Base-by-base conservation (phyloP, 169 alveolate genomes). In the Blepharisma undulans region DNA sequence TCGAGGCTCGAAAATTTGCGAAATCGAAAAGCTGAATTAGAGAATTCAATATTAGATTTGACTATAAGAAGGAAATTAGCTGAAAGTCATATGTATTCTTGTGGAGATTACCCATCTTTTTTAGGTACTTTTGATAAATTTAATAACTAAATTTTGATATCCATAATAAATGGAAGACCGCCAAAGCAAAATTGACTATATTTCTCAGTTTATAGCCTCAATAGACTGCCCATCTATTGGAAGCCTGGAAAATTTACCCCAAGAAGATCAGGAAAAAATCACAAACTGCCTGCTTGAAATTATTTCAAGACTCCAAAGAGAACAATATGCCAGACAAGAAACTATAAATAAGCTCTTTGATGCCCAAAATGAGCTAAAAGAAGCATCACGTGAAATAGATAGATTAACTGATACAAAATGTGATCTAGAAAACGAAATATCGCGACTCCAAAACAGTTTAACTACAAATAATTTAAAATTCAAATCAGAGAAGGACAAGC, bases 401-500 rank as follows among this genome's bases (percentile, higher is more conserved):
- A 84, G 89, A 60, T 25, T 22, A 22, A 25, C 5, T 4, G 89
- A 84, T 4, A n/a, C 34, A 32, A 84, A 84, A 60, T 33, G n/a
- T 8, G 29, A 59, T 4, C 14, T 22, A 22, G 89, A 84, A 60
- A 25, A 34, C 10, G 89, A 84, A 84, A 60, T 48, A 2, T n/a
- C 77, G 8, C 32, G 77, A 10, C 77, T 84, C 36, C 30, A 84
- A 84, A 84, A 84, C 21, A 33, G 48, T 22, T 33, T 84, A 14
- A 84, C 27, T 21, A 22, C 27, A n/a, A 84, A 22, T 22, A 59
- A 84, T n/a, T n/a, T n/a, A 22, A 88, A 88, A 76, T 76, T 30
- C 60, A 86, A 72, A 82, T 14, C 60, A 86, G 90, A 86, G 72
- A 86, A 48, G 66, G 84, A 86, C 61, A 86, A 86, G 29, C 7